Evolutionary conservation across 768 basidiomycete species (phyloP), one percentile per base, ranked within the genome.

Genomic region (Plicaturopsis crispa): DNA sequence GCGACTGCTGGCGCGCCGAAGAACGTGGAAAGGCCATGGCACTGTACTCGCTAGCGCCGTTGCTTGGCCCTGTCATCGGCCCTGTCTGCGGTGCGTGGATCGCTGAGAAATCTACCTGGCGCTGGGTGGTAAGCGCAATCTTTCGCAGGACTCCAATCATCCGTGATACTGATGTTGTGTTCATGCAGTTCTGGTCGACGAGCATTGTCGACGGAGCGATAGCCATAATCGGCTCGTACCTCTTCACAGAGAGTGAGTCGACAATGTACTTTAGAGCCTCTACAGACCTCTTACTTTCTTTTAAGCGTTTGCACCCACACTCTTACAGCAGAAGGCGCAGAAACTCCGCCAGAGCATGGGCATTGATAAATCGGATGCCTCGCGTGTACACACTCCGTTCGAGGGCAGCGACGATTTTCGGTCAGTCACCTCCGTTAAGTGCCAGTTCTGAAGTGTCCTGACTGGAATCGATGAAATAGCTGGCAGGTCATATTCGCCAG

Each of bases 71-170:
- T 0, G 78, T 77, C 0, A 42, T 80, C 11, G 81, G 78, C 1
- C 80, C 80, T 1, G 57, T 78, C 3, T 71, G 72, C 16, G 80
- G 78, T 4, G 75, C 74, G 18, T 81, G 77, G 35, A 4, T 34
- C 21, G n/a, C n/a, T n/a, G n/a, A n/a, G n/a, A n/a, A n/a, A n/a
- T n/a, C n/a, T n/a, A n/a, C n/a, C n/a, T n/a, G 48, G 12, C 69
- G 46, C 63, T 71, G 85, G 18, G 73, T 75, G 0, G 62, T 82
- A 30, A 61, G 59, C 24, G 70, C 79, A 0, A 78, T 76, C 0
- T 85, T 83, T 83, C 62, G 78, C 53, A 84, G 80, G 81, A 80
- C 82, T n/a, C n/a, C n/a, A n/a, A n/a, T n/a, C n/a, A n/a, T n/a
- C n/a, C n/a, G n/a, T n/a, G n/a, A n/a, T n/a, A n/a, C n/a, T n/a